Base-by-base conservation (phyloP, 2,329 filamentous ascomycete genomes). In the Ceratocystis alfenasii region DNA sequence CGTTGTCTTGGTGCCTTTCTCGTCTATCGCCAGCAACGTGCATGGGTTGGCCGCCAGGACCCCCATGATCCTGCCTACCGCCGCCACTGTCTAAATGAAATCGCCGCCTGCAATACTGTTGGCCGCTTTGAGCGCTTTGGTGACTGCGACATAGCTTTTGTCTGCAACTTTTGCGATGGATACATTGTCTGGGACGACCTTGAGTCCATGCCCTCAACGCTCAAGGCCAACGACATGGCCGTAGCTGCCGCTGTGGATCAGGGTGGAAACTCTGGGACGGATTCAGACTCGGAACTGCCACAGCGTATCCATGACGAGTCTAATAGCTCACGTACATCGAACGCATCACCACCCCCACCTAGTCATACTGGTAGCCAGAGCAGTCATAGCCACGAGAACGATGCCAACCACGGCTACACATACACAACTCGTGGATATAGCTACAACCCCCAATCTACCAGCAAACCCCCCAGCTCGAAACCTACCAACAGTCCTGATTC, bases 81-180 rank as follows among this genome's bases (percentile, higher is more conserved):
- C 59, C 71, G 73, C 28, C 73, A 74, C 30, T 75, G 76, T 61
- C 72, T 79, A 17, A 79, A 82, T 67, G 81, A 81, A 71, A 74
- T 83, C 4, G 74, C 75, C 36, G 74, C 76, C 28, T 84, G 82
- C 73, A 81, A 81, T 69, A 71, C 72, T 3, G 76, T 81, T 1
- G 83, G 83, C n/a, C 75, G 76, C 33, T 84, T 84, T 68, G 79
- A 83, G 73, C 77, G 81, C 15, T 79, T 84, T 64, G 80, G 78
- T 53, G 79, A 83, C 41, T 71, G 73, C 48, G 81, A 84, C 68
- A 76, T 83, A 61, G 81, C 79, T 6, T 85, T 84, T 70, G 76
- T 83, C 6, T 85, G 83, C 74, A 81, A 85, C 73, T 85, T 80
- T 71, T 85, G 83, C 74, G 82, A 84, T 71, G 83, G 83, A 1